Percentiles rank a stretch among this genome's conserved stretches.
phyloP scores from a whole-genome alignment of 2,329 filamentous ascomycete species.

The Didymella segeticola region DNA sequence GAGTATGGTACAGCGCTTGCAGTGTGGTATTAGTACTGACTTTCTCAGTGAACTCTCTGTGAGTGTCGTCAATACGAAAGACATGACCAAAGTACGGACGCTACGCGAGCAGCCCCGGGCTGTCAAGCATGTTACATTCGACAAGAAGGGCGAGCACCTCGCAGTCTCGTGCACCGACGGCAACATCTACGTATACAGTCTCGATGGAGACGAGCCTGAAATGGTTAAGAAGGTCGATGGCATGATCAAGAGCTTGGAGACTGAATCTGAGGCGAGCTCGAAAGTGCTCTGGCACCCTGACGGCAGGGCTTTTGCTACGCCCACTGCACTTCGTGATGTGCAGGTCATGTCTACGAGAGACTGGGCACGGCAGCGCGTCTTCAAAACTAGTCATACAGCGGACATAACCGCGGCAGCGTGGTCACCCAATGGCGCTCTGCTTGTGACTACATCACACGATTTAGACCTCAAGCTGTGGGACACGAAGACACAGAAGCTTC shows the following conservation, averaged over 20 bases:
- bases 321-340: slow-evolving; percentile 78
- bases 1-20: slow-evolving; percentile 63
- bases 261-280: slow-evolving; percentile 77
- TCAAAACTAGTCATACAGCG: slow-evolving; percentile 78
- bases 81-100: slow-evolving; percentile 77
- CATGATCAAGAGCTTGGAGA: slow-evolving; percentile 78
- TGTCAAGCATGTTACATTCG: slow-evolving; percentile 92
- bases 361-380: slow-evolving; percentile 84
- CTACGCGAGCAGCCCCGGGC: slow-evolving; percentile 83
- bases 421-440: slow-evolving; percentile 91
- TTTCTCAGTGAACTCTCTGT: slow-evolving; percentile 75
- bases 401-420: slow-evolving; percentile 88
- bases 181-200: slow-evolving; percentile 85
- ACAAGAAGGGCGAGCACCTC: slow-evolving; percentile 76
- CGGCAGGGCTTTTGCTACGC: slow-evolving; percentile 85
- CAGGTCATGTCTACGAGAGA: slow-evolving; percentile 87
- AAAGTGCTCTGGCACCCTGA: slow-evolving; percentile 91
- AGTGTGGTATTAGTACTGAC: slow-evolving; percentile 28
- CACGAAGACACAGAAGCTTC: slow-evolving; percentile 80
- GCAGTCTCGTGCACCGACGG: slow-evolving; percentile 89
- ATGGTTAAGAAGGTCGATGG: slow-evolving; percentile 85
- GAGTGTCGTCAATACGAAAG: slow-evolving; percentile 82
- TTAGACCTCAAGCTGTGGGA: slow-evolving; percentile 84
- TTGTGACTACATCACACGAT: slow-evolving; percentile 68
- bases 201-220: slow-evolving; percentile 78